phyloP scores from a whole-genome alignment of 768 basidiomycete species.

The Pholiota conissans region DNA sequence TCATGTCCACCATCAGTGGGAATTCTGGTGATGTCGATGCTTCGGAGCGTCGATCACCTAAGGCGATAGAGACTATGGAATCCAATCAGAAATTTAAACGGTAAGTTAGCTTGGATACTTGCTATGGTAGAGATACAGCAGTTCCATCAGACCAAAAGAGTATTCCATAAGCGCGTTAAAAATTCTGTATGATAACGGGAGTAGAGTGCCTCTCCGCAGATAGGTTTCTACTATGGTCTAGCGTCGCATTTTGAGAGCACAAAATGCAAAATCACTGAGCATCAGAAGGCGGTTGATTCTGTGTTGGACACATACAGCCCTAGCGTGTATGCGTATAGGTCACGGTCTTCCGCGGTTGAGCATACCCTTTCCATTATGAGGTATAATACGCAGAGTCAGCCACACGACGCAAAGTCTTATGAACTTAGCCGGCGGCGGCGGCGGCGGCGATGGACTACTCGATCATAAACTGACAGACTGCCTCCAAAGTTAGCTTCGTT shows the following conservation, averaged over 20 bases:
- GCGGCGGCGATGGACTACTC: neutral
- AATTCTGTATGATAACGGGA: neutral
- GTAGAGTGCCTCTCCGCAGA: neutral
- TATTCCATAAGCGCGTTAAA: neutral
- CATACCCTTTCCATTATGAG: neutral
- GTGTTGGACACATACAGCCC: too few relatives aligned
- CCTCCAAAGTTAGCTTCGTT: neutral
- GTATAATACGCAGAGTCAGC: neutral
- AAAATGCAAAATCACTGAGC: neutral
- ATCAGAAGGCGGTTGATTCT: neutral
- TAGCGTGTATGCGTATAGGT: too few relatives aligned
- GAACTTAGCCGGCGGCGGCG: constrained; percentile 1
- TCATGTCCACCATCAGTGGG: neutral
- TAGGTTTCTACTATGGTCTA: neutral
- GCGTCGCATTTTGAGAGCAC: neutral
- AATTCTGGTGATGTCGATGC: neutral
- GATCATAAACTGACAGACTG: neutral
- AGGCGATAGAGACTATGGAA: neutral
- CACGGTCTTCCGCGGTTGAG: too few relatives aligned
- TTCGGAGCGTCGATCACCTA: neutral
- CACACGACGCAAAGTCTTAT: neutral
- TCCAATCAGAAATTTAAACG: neutral
- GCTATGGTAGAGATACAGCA: neutral
- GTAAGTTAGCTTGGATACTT: neutral
- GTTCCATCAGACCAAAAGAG: neutral